Evolutionary conservation across 2,329 filamentous ascomycete genomes (phyloP).

Genomic region (Ophiostoma tasmaniense): DNA sequence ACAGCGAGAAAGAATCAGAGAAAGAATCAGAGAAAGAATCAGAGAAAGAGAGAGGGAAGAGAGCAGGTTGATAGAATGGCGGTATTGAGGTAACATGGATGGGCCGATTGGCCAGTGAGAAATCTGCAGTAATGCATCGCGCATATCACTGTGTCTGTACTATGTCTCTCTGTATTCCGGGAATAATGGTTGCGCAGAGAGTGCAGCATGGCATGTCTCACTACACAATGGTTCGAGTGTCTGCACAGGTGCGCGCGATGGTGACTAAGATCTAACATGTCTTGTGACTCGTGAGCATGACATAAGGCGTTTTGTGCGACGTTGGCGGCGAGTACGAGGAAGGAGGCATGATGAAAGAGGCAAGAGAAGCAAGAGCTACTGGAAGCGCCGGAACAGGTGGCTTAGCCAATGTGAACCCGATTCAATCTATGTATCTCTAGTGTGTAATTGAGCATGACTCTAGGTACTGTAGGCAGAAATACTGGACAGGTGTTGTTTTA

Average conservation of each 20-base stretch:
- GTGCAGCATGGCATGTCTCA: slow-evolving; percentile 1
- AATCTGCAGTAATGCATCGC: not conserved
- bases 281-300: not conserved
- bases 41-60: not conserved
- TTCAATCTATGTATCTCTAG: not conserved
- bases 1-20: not conserved
- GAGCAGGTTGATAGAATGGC: not conserved
- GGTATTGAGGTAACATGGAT: not conserved
- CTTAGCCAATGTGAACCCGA: too few relatives aligned
- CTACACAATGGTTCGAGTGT: not conserved
- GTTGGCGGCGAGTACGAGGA: not conserved
- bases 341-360: not conserved
- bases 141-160: not conserved
- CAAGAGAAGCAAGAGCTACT: not conserved
- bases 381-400: not conserved
- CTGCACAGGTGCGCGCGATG: not conserved
- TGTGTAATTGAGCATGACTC: not conserved
- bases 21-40: not conserved
- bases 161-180: not conserved
- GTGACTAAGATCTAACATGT: not conserved
- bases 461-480: not conserved
- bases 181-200: not conserved
- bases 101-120: not conserved
- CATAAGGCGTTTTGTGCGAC: not conserved
- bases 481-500: not conserved